These are phyloP conservation scores for Talaromyces sp. DNA, from an alignment of 2,329 filamentous ascomycete genomes.

Conservation along the genomic window DNA sequence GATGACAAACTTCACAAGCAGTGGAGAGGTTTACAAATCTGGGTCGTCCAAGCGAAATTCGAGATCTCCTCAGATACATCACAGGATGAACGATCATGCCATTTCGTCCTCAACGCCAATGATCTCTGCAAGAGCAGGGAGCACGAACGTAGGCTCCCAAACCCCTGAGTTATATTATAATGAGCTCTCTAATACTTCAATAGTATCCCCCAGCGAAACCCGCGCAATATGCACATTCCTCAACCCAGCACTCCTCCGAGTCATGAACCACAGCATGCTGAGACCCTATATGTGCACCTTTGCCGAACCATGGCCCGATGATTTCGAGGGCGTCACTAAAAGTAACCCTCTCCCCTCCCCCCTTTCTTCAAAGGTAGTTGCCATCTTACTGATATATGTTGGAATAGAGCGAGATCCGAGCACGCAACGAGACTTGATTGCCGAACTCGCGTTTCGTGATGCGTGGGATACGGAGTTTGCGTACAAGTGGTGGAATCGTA, in stretches of 20 bases:
- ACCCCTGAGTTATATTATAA: background rate
- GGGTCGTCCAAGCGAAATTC: conserved; percentile 10
- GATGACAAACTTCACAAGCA: background rate
- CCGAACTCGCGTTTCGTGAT: conserved; percentile 9
- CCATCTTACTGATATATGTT: background rate
- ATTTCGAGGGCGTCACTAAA: conserved; percentile 6
- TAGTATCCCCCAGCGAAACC: conserved; percentile 4
- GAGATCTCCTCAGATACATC: background rate
- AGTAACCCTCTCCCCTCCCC: background rate
- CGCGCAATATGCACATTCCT: conserved; percentile 11
- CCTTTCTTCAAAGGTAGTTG: background rate
- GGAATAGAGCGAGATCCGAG: background rate
- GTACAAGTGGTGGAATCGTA: background rate
- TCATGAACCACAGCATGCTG: conserved; percentile 3
- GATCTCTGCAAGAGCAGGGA: conserved; percentile 6
- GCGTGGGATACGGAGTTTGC: conserved; percentile 17
- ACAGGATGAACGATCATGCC: background rate
- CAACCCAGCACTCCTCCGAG: conserved; percentile 15
- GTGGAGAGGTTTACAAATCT: conserved; percentile 13
- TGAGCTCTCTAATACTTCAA: background rate
- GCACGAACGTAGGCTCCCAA: background rate
- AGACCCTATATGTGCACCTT: background rate
- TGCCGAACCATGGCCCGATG: background rate
- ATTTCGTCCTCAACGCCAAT: conserved; percentile 13
- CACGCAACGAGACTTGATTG: background rate